Percentiles rank a stretch among this genome's conserved stretches.
Evolutionary conservation across 257 asterid genomes (phyloP).

Genomic region (Mitragyna speciosa): DNA sequence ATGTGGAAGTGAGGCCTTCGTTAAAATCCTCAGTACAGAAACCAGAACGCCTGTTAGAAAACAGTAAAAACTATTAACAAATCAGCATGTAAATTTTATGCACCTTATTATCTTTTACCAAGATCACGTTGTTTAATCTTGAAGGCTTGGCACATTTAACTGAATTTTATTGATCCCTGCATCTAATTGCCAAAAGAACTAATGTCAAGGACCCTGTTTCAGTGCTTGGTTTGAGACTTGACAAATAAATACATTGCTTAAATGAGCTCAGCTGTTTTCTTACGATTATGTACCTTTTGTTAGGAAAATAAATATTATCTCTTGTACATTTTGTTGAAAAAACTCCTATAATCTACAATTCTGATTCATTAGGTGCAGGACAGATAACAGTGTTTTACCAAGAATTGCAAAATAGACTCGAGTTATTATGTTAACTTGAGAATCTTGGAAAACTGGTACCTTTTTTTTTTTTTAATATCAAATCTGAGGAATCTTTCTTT

Average conservation of each 20-base stretch:
- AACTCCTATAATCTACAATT: background rate
- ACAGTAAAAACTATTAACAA: background rate
- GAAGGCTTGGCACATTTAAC: background rate
- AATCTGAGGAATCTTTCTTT: background rate
- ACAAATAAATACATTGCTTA: too few species aligned
- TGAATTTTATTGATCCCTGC: background rate
- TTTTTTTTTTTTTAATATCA: too few species aligned
- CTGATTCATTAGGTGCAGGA: background rate
- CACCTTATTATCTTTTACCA: background rate
- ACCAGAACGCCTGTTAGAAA: slow-evolving; percentile 58
- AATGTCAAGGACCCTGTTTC: background rate
- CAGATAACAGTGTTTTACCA: background rate
- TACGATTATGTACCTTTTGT: background rate
- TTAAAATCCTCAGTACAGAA: slow-evolving; percentile 53
- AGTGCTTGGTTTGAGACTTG: background rate
- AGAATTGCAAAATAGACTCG: background rate
- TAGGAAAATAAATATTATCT: too few species aligned
- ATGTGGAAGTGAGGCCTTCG: slow-evolving; percentile 74
- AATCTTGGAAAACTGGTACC: background rate
- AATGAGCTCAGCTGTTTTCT: background rate
- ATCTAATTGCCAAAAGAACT: background rate
- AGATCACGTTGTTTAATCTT: background rate
- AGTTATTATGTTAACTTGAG: background rate
- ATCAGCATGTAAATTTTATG: background rate
- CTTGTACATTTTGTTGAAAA: background rate